Percentiles rank a stretch among this genome's conserved stretches.
Evolutionary conservation across 2,329 filamentous ascomycete genomes (phyloP).

Genomic region (Alternaria brassicae): DNA sequence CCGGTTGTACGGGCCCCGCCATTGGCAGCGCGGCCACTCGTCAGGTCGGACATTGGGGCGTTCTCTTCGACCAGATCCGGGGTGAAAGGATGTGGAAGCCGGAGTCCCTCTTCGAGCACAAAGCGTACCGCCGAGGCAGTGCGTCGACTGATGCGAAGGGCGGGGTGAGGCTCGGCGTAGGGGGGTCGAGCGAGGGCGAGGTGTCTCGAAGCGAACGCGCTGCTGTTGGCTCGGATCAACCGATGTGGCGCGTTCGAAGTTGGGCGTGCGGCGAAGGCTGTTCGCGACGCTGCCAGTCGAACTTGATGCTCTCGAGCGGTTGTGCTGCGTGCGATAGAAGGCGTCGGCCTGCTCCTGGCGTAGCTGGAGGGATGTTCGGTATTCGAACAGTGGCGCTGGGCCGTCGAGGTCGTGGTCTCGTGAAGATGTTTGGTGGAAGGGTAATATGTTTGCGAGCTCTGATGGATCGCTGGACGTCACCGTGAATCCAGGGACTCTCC

Average conservation of each 20-base stretch:
- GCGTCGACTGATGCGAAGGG: conserved; percentile 76
- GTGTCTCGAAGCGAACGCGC: conserved; percentile 45
- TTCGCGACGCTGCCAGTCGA: conserved; percentile 59
- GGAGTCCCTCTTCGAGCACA: conserved; percentile 87
- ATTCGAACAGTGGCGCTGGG: conserved; percentile 35
- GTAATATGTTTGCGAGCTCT: conserved; percentile 40
- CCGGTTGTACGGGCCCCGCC: conserved; percentile 62
- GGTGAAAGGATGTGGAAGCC: conserved; percentile 82
- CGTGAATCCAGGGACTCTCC: conserved; percentile 25
- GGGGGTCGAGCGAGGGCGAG: conserved; percentile 42
- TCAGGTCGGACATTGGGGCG: conserved; percentile 89
- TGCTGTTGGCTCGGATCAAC: conserved; percentile 51
- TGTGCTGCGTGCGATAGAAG: conserved; percentile 44
- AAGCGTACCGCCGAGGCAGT: conserved; percentile 92
- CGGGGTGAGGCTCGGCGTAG: conserved; percentile 57
- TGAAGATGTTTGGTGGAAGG: conserved; percentile 31
- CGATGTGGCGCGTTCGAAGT: conserved; percentile 56
- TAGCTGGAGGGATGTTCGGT: conserved; percentile 51
- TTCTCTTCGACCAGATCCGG: conserved; percentile 85
- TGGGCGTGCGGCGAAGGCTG: conserved; percentile 62
- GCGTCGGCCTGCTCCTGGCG: conserved; percentile 52
- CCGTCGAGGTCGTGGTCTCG: conserved; percentile 48
- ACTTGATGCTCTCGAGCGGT: conserved; percentile 58
- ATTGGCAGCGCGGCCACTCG: conserved; percentile 65
- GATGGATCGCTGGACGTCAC: conserved; percentile 38